Evolutionary conservation across 164 flowering plant species (phyloP), one percentile per base, ranked within the genome.

Genomic region (Umbellularia californica): DNA sequence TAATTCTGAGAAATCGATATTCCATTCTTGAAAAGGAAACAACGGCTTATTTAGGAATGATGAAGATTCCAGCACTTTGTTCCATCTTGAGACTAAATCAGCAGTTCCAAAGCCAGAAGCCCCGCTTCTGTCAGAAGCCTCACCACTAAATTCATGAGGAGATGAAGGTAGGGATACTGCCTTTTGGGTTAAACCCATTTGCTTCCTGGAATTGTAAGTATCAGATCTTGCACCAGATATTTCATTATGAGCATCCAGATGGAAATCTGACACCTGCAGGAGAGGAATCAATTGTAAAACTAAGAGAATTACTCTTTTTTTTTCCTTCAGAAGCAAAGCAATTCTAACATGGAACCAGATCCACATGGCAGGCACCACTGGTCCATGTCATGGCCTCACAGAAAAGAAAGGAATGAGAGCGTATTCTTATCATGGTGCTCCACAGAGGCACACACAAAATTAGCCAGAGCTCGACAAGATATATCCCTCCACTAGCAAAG

Each of bases 111-210:
- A 82, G 23, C 74, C 74, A 25, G 87, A 74, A 62, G 75, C 74
- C 67, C 79, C 85, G 77, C 76, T 82, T 76, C 88, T 81, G 71
- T 80, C 90, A 73, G 88, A 83, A 75, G 74, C 75, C 70, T 85
- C 89, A 75, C 85, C 83, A 74, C 87, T 80, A 77, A 83, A 86
- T 50, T 83, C 83, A 77, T 91, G 91, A 79, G 99, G 99, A 75
- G 99, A 96, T 71, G 99, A 87, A 65, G 99, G 98, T 74, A 96
- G 82, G 58, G 99, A 96, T 35, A 89, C 79, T 72, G 99, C 97
- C 83, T 85, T 92, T 65, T 94, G 97, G 71, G 23, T 66, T 24
- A 93, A 83, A 79, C 78, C 81, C 70, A 81, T 67, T 74, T 86
- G 85, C 70, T 84, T 89, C 81, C 85, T 79, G 3, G 80, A 78